Evolutionary conservation across 495 filamentous ascomycete genomes (phyloP), one percentile per base, ranked within the genome.

Genomic region (Aspergillus saccharolyticus): DNA sequence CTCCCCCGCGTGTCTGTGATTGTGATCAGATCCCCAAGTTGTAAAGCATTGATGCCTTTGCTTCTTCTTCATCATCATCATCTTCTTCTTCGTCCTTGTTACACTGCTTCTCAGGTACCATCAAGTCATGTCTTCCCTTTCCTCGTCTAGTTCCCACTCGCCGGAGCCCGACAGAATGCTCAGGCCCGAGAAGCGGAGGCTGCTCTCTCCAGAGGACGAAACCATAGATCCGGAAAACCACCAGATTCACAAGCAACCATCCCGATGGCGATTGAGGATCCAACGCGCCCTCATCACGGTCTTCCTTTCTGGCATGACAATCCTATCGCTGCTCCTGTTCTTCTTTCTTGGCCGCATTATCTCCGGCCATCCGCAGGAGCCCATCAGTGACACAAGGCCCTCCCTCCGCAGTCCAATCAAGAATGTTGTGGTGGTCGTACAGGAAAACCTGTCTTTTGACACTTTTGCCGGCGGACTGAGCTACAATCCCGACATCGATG

Each of bases 401-500:
- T 25, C 63, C 21, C 55, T 54, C 14, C 60, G 67, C 55, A 60
- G 56, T 22, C 74, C 74, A 46, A 77, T 78, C 65, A 72, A 73
- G 61, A 74, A 78, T 54, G 71, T 78, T 18, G 73, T 78, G 43
- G 70, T 75, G 18, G 62, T 78, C 17, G 68, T 75, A 14, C 69
- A 75, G 55, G 75, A 78, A 48, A 78, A 78, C 61, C 65, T 73
- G 10, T 74, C 74, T 2, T 76, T 77, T 53, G 75, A 78, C 64
- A 67, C 69, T 47, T 70, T 76, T 30, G 68, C 71, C 15, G 75
- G 75, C 22, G 74, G 74, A 20, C 56, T 73, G 9, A 69, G 63
- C 42, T 77, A 73, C 58, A 68, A 67, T 48, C 21, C 62, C 5
- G 54, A 62, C 17, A 75, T 75, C 24, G 67, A 75, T 54, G 66